These are phyloP conservation scores for Quercus parvula DNA, from an alignment of 306 rosid genomes.

Conservation along the genomic window DNA sequence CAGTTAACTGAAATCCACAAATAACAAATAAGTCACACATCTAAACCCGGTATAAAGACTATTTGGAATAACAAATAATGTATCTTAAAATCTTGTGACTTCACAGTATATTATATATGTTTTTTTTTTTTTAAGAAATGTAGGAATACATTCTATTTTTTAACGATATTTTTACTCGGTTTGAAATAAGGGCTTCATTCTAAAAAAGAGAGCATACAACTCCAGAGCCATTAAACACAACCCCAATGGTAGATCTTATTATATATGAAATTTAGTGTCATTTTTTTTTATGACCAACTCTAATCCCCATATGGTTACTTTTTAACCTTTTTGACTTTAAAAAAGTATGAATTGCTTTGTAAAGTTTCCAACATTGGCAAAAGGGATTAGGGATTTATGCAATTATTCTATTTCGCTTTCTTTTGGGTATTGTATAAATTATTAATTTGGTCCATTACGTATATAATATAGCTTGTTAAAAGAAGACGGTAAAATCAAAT, in stretches of 20 bases:
- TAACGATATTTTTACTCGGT: too few species aligned
- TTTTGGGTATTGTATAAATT: neutral
- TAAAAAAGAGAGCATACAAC: too few species aligned
- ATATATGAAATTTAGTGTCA: neutral
- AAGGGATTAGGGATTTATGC: neutral
- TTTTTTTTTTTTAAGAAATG: too few species aligned
- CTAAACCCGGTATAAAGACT: too few species aligned
- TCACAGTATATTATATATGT: too few species aligned
- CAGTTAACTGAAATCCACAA: fast-evolving
- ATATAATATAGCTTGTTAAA: neutral
- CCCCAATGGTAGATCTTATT: neutral
- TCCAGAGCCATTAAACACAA: too few species aligned
- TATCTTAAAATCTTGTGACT: too few species aligned
- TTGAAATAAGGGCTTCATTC: too few species aligned
- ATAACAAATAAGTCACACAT: neutral
- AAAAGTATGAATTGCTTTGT: neutral
- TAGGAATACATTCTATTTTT: too few species aligned
- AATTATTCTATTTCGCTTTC: neutral
- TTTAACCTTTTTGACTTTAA: neutral
- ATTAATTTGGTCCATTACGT: neutral
- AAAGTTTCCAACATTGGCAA: constrained; percentile 16
- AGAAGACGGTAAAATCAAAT: neutral
- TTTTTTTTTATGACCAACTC: neutral
- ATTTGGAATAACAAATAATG: too few species aligned
- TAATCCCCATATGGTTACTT: neutral